Evolutionary conservation across 83 land plant genomes (phyloP).

Genomic region (Isoetes engelmannii): DNA sequence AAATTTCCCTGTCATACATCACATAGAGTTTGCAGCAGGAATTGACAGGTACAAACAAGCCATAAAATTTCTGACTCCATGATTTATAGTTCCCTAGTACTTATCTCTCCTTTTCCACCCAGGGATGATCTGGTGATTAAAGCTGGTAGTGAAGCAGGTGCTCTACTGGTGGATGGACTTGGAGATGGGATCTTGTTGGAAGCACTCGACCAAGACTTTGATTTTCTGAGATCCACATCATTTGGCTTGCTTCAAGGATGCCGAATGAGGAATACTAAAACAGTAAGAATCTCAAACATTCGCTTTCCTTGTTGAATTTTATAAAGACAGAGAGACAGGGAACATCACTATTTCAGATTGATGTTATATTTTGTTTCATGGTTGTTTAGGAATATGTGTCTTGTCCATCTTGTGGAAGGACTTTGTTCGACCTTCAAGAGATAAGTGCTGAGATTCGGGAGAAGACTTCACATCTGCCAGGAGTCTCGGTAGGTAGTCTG

Average conservation of each 20-base stretch:
- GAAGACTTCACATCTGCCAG: constrained; percentile 90
- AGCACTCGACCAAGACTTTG: constrained; percentile 80
- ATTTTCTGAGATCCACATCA: constrained; percentile 82
- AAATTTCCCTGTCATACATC: constrained; percentile 88
- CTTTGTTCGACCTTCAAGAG: constrained; percentile 96
- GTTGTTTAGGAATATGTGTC: constrained; percentile 87
- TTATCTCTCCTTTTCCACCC: constrained; percentile 4
- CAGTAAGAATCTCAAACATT: constrained; percentile 36
- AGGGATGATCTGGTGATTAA: constrained; percentile 92
- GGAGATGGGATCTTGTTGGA: constrained; percentile 91
- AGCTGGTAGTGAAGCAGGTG: constrained; percentile 89
- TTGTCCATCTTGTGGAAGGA: constrained; percentile 97
- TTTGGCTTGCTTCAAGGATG: constrained; percentile 97
- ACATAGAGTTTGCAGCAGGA: constrained; percentile 66
- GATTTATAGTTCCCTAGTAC: not conserved
- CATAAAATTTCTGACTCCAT: not conserved
- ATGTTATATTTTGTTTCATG: not conserved
- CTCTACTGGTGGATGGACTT: constrained; percentile 89
- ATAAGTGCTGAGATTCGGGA: constrained; percentile 92
- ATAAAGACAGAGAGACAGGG: too few species aligned
- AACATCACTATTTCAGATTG: too few species aligned
- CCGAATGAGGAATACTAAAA: constrained; percentile 97
- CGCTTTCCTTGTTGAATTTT: too few species aligned
- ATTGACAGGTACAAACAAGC: constrained; percentile 48
- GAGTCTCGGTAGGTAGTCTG: constrained; percentile 69